Evolutionary conservation across 108 stramenopile genomes (phyloP).

Genomic region (Chaetoceros muelleri): DNA sequence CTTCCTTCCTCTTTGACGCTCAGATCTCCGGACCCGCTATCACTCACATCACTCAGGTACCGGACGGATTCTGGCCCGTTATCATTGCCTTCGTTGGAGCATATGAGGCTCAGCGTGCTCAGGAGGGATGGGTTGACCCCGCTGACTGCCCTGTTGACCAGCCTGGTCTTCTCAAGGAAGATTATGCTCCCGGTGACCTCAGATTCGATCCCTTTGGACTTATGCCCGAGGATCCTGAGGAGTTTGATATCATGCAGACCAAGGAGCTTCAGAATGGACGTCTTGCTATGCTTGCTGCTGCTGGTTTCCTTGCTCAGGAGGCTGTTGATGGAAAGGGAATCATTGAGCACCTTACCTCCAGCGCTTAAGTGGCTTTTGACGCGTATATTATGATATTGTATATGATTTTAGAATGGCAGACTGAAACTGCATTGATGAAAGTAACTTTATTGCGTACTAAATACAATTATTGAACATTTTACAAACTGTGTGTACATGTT

Average conservation of each 20-base stretch:
- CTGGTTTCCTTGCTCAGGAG: constrained; percentile 81
- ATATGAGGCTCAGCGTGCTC: constrained; percentile 42
- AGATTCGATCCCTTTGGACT: constrained; percentile 82
- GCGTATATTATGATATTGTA: too few relatives aligned
- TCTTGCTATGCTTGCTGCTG: constrained; percentile 80
- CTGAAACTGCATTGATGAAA: background rate
- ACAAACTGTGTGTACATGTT: too few relatives aligned
- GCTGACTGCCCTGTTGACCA: constrained; percentile 37
- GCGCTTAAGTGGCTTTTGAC: constrained; percentile 4
- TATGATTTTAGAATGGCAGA: background rate
- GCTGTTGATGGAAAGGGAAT: constrained; percentile 65
- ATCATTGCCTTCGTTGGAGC: constrained; percentile 50
- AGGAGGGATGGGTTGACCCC: constrained; percentile 62
- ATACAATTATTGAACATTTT: background rate
- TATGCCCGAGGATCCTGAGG: constrained; percentile 60
- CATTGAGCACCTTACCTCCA: constrained; percentile 37
- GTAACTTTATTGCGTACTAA: background rate
- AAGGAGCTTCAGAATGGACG: constrained; percentile 90
- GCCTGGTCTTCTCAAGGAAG: constrained; percentile 27
- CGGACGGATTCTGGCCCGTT: constrained; percentile 45
- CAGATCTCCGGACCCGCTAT: constrained; percentile 81
- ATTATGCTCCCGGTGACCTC: constrained; percentile 70
- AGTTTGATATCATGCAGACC: constrained; percentile 52
- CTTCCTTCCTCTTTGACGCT: constrained; percentile 67
- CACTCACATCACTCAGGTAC: constrained; percentile 76